Conservation (phyloP, 2,329 filamentous ascomycete species). For the Aspergillus pseudotamarii region DNA sequence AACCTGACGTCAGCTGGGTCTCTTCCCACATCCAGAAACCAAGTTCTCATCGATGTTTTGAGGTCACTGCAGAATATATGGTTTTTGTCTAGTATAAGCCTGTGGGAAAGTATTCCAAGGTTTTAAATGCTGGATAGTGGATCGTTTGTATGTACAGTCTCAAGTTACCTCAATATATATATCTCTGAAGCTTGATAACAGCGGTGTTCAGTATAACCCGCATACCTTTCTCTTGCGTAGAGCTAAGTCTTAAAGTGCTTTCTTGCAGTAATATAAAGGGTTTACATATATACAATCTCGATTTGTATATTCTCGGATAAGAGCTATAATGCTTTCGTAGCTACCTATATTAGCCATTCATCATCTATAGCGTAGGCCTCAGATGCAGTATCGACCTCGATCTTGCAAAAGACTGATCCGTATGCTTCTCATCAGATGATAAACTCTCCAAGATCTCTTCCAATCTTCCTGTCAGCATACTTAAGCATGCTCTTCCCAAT, state of each 20-base stretch:
- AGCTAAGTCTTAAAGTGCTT: no score
- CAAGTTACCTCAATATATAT: background rate
- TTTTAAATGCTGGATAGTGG: background rate
- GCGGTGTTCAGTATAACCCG: background rate
- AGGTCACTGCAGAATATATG: background rate
- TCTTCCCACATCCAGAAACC: background rate
- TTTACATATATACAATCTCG: no score
- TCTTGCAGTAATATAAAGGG: no score
- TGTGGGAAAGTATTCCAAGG: background rate
- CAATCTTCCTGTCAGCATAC: no score
- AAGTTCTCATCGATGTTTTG: slow-evolving; percentile 1
- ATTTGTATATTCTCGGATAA: background rate
- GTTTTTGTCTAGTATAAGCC: background rate
- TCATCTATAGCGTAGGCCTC: background rate
- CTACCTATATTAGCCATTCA: background rate
- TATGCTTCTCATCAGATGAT: background rate
- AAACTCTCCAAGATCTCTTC: background rate
- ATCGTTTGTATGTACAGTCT: background rate
- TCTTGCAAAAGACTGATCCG: background rate
- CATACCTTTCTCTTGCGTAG: no score
- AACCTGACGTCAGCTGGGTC: slow-evolving; percentile 1
- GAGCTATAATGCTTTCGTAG: background rate
- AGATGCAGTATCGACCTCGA: background rate
- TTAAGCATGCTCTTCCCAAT: no score
- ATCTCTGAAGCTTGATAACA: background rate